Conservation (phyloP, 129 eudicot species). For the Apium graveolens region DNA sequence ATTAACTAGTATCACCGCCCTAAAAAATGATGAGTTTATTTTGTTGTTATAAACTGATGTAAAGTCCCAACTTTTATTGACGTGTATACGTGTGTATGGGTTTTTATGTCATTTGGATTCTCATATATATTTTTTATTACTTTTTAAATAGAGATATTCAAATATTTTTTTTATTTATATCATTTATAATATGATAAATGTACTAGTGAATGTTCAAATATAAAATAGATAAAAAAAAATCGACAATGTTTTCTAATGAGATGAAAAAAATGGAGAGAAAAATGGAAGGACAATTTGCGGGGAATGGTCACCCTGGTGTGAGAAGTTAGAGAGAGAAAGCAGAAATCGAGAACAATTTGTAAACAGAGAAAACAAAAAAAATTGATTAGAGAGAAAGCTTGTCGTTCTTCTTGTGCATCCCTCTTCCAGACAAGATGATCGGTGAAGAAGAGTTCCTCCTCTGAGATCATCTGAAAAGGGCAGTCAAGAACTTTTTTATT, state of each 20-base stretch:
- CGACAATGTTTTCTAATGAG: neutral
- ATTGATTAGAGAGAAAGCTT: conserved; percentile 11
- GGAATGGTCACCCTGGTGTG: conserved; percentile 11
- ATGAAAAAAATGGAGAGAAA: neutral
- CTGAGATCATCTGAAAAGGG: conserved; percentile 80
- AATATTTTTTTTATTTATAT: too few species aligned
- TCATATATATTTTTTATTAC: too few species aligned
- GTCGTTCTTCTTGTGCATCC: conserved; percentile 21
- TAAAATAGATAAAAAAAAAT: neutral
- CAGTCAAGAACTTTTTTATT: conserved; percentile 23
- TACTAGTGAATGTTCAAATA: neutral
- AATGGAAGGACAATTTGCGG: conserved; percentile 1
- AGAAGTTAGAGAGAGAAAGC: conserved; percentile 25
- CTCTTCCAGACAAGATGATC: conserved; percentile 61
- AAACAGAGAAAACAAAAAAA: conserved; percentile 20
- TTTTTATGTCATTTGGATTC: too few species aligned
- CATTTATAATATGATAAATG: too few species aligned
- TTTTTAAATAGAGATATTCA: too few species aligned
- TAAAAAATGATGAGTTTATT: too few species aligned
- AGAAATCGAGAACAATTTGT: conserved; percentile 6
- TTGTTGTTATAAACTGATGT: too few species aligned
- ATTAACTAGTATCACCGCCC: too few species aligned
- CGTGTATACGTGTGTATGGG: too few species aligned
- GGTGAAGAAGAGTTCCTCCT: conserved; percentile 46
- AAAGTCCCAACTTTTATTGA: too few species aligned